Base-by-base conservation (phyloP, 2,329 filamentous ascomycete genomes). In the Epichloe bromicola region DNA sequence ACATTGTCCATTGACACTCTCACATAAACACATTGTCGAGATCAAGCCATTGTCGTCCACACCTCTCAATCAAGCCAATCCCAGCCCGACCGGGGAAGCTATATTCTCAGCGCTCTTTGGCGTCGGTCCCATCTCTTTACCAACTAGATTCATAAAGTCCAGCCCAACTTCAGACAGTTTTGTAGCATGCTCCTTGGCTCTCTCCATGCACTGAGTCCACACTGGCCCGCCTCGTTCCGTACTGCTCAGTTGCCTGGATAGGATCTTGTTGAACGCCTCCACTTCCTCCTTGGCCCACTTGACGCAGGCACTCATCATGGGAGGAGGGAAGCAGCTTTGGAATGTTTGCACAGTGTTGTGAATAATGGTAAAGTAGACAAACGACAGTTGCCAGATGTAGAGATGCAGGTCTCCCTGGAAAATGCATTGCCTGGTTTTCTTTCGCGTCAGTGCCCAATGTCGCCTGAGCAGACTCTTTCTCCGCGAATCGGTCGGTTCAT, bases 251-350 rank as follows among this genome's bases (percentile, higher is more conserved):
- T 97, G 93, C 53, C 91, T 76, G 37, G 78, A 80, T 38, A 98
- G 73, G 48, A 93, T 82, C 44, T 75, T 76, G 61, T 96, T 97
- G 73, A 97, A 97, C 2, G 82, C 82, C 59, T 96, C 90, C 1
- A 97, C 82, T 63, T 95, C 83, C 59, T 93, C 85, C 67, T 96
- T 97, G n/a, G 89, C 90, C 93, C 93, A 98, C 63, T 91, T 94
- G 60, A 98, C 91, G 60, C 89, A 95, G 0, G 90, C 89, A 61
- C 88, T 95, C 78, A 93, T 94, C 73, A 93, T 88, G 14, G 82
- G 75, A 26, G 87, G 78, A 11, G 89, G 84, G 64, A 97, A 97
- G 65, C 88, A 95, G 49, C 74, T 72, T 63, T 95, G 88, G 67
- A 93, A 96, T 61, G 87, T 90, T 61, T 80, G 79, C 54, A 97